These are phyloP conservation scores for Metarhizium humberi DNA, from an alignment of 2,329 filamentous ascomycete genomes.

Conservation along the genomic window DNA sequence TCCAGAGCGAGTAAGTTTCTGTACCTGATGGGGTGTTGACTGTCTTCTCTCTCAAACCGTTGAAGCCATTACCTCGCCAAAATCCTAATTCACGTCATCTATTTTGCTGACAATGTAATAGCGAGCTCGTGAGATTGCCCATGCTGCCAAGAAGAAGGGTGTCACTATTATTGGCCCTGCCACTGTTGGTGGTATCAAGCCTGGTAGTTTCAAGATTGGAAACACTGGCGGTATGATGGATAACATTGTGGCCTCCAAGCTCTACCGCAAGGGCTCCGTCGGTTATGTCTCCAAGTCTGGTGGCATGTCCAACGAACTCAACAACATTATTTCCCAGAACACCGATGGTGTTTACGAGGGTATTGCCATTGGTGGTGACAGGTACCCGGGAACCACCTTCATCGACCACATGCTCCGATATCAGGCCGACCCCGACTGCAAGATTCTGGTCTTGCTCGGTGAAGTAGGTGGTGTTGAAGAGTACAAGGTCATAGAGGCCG, in stretches of 20 bases:
- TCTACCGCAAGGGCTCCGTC: constrained; percentile 97
- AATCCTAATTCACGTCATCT: neutral
- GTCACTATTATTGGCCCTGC: constrained; percentile 98
- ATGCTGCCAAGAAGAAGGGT: constrained; percentile 95
- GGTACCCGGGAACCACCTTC: constrained; percentile 98
- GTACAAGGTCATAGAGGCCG: constrained; percentile 97
- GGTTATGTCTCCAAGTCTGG: constrained; percentile 99
- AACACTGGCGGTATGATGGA: constrained; percentile 99
- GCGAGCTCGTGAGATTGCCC: constrained; percentile 95
- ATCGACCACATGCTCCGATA: constrained; percentile 97
- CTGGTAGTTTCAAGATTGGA: constrained; percentile 98
- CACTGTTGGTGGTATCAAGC: constrained; percentile 98
- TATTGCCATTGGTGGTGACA: constrained; percentile 97
- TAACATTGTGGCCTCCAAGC: constrained; percentile 99
- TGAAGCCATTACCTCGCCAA: neutral
- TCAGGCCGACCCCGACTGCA: constrained; percentile 94
- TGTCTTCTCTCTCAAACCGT: neutral
- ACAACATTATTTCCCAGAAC: constrained; percentile 96
- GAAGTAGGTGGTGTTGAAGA: constrained; percentile 99
- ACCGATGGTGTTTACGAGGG: constrained; percentile 98
- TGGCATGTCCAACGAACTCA: constrained; percentile 99
- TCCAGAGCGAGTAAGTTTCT: constrained; percentile 73
- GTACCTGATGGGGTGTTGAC: neutral
- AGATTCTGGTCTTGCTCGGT: constrained; percentile 90
- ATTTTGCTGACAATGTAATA: constrained; percentile 25